These are phyloP conservation scores for Arachnomyces sp. DNA, from an alignment of 2,329 filamentous ascomycete species.

Conservation along the genomic window DNA sequence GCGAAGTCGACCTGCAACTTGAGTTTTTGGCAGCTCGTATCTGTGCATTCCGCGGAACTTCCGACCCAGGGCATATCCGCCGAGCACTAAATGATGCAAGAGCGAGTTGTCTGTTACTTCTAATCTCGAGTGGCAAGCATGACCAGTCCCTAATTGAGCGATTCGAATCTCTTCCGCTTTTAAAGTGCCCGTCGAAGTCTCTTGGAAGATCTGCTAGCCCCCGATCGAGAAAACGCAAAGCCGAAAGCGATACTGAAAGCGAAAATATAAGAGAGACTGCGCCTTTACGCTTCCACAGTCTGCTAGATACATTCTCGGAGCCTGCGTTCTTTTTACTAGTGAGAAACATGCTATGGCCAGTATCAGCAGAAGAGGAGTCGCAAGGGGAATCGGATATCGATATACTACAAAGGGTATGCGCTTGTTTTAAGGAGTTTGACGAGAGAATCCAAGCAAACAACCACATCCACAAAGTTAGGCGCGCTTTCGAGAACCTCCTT, in stretches of 20 bases:
- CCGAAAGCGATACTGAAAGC: neutral
- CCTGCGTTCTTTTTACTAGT: conserved; percentile 7
- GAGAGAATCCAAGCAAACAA: conserved; percentile 6
- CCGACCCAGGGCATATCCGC: conserved; percentile 2
- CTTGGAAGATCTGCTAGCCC: neutral
- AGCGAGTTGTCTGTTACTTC: conserved; percentile 8
- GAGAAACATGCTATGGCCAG: conserved; percentile 3
- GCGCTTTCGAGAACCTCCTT: conserved; percentile 7
- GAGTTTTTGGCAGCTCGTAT: conserved; percentile 8
- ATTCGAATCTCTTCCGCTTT: neutral
- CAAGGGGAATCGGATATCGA: conserved; percentile 4
- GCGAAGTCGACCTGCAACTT: conserved; percentile 5
- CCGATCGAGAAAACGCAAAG: neutral
- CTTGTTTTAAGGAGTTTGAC: conserved; percentile 7
- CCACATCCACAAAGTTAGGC: conserved; percentile 7
- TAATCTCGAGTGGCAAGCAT: conserved; percentile 7
- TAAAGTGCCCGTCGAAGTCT: conserved; percentile 2
- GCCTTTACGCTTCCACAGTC: conserved; percentile 1
- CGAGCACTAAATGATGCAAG: conserved; percentile 6
- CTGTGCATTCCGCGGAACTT: conserved; percentile 4
- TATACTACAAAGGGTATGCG: conserved; percentile 6
- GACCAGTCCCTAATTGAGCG: conserved; percentile 3
- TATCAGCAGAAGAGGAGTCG: neutral
- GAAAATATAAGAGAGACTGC: neutral
- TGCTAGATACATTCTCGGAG: conserved; percentile 7